Percentiles rank a stretch among this genome's conserved stretches.
Conservation (phyloP, 805 yeast species). For the Candida takata region DNA sequence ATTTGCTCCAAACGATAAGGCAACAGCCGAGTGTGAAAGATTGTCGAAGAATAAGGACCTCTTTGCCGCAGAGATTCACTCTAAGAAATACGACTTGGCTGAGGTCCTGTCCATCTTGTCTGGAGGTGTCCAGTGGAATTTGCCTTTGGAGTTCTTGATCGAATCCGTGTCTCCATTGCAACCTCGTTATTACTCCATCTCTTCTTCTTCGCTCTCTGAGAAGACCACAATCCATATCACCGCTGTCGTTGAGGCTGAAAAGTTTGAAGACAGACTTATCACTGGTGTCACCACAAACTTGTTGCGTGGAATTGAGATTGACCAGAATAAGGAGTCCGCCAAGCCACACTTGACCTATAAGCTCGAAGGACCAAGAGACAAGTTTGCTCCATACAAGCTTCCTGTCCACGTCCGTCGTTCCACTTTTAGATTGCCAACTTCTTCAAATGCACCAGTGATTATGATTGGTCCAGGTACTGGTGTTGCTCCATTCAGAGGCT, state of each 20-base stretch:
- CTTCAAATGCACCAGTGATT: slow-evolving; percentile 75
- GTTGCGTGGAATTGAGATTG: slow-evolving; percentile 60
- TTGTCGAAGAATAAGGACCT: slow-evolving; percentile 62
- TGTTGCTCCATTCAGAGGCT: slow-evolving; percentile 97
- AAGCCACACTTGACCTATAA: slow-evolving; percentile 54
- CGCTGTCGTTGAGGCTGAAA: slow-evolving; percentile 72
- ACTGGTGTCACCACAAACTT: slow-evolving; percentile 89
- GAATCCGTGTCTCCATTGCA: slow-evolving; percentile 78
- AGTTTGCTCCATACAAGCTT: slow-evolving; percentile 41
- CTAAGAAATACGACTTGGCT: slow-evolving; percentile 61
- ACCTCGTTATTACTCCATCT: slow-evolving; percentile 94
- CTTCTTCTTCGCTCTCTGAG: slow-evolving; percentile 78
- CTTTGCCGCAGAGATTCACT: slow-evolving; percentile 60
- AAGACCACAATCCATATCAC: slow-evolving; percentile 75
- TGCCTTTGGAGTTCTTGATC: slow-evolving; percentile 79
- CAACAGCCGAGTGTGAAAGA: slow-evolving; percentile 31
- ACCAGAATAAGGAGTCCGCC: slow-evolving; percentile 41
- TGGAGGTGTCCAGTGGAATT: slow-evolving; percentile 61
- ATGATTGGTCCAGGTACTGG: slow-evolving; percentile 99
- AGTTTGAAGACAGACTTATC: slow-evolving; percentile 24
- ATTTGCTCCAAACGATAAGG: slow-evolving; percentile 68
- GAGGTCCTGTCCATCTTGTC: slow-evolving; percentile 64
- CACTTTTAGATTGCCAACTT: slow-evolving; percentile 86
- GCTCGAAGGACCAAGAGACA: slow-evolving; percentile 78
- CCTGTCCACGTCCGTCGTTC: slow-evolving; percentile 95